Conservation (phyloP, 805 yeast genomes). For the Saccharomyces eubayanus region DNA sequence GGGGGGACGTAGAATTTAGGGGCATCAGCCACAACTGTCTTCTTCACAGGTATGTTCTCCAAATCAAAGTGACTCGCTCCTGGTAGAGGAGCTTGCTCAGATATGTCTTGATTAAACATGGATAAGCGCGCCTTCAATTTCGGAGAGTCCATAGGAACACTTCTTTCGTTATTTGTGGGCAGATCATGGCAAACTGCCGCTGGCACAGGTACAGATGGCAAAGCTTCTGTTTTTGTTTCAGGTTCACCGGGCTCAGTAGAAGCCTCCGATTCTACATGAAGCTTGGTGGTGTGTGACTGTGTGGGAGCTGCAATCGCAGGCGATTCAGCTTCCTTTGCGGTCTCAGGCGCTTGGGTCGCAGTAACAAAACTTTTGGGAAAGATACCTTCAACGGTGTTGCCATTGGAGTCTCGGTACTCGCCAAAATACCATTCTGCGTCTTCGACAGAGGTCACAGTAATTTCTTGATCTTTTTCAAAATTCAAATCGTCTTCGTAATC, state of each 20-base stretch:
- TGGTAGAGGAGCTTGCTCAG: conserved; percentile 43
- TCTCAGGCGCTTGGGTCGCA: neutral
- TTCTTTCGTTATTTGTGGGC: conserved; percentile 10
- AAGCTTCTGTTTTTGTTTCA: neutral
- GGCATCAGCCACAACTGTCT: conserved; percentile 49
- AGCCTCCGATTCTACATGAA: conserved; percentile 4
- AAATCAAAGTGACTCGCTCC: conserved; percentile 34
- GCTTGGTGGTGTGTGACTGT: neutral
- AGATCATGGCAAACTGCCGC: neutral
- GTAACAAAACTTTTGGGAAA: conserved; percentile 84
- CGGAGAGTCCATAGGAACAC: neutral
- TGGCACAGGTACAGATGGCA: neutral
- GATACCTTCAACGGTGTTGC: conserved; percentile 53
- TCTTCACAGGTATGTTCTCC: conserved; percentile 37
- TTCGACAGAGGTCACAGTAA: conserved; percentile 69
- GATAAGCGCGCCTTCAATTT: conserved; percentile 40
- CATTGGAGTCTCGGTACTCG: conserved; percentile 37
- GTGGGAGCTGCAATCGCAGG: neutral
- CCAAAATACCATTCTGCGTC: conserved; percentile 94
- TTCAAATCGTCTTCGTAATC: conserved; percentile 79
- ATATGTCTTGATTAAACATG: conserved; percentile 38
- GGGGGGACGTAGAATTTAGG: conserved; percentile 50
- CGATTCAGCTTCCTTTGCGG: conserved; percentile 2
- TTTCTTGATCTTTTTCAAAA: conserved; percentile 57
- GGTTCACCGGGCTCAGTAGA: neutral